Conservation (phyloP, 139 green algal genomes). For the Edaphochlamys debaryana region DNA sequence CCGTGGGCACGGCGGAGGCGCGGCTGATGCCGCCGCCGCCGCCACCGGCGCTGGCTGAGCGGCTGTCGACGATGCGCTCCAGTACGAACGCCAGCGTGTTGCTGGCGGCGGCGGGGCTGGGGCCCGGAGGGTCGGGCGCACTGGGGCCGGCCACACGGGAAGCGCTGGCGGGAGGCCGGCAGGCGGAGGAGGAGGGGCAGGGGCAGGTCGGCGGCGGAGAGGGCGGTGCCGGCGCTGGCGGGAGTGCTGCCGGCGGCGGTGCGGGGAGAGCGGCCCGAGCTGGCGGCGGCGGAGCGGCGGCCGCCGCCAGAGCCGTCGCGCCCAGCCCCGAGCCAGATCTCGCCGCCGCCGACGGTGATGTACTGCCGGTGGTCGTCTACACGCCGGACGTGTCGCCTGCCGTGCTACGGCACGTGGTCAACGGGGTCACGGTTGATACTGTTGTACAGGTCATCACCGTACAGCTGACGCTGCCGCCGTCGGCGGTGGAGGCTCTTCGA, state of each 20-base stretch:
- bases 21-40: conserved; percentile 20
- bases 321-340: not conserved
- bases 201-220: not conserved
- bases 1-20: conserved; percentile 12
- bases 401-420: not conserved
- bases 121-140: not conserved
- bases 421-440: not conserved
- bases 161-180: not conserved
- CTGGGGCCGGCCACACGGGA: not conserved
- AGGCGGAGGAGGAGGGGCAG: not conserved
- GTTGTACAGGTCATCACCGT: conserved; percentile 17
- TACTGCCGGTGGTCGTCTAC: not conserved
- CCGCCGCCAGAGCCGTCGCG: not conserved
- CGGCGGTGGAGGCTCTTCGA: not conserved
- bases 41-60: conserved; percentile 1
- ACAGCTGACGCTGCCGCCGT: not conserved
- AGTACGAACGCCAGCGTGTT: not conserved
- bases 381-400: not conserved
- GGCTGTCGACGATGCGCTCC: not conserved
- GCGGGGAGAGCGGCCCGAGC: not conserved
- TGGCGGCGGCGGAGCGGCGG: not conserved
- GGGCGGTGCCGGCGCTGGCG: not conserved
- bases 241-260: not conserved
- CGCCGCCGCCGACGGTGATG: not conserved
- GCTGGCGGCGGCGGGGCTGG: not conserved